A percentile compares a stretch with the other conserved stretches of the same genome.
These are phyloP conservation scores for Pichia sporocuriosa DNA, from an alignment of 805 yeast species.

Conservation along the genomic window DNA sequence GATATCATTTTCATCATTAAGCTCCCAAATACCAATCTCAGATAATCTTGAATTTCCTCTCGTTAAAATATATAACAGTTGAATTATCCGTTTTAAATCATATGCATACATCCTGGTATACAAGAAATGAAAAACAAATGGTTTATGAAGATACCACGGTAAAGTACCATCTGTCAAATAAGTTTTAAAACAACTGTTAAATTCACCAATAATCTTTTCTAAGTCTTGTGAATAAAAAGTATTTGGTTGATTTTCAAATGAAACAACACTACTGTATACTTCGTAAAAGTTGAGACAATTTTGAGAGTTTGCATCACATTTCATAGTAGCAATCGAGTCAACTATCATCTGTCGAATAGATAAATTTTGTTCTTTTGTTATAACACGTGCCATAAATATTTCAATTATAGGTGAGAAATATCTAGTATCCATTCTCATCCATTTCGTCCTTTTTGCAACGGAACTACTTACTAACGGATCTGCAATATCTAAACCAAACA, in stretches of 20 bases:
- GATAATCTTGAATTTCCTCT: not conserved
- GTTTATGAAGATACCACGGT: constrained; percentile 1
- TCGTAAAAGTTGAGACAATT: not conserved
- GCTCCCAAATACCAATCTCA: constrained; percentile 12
- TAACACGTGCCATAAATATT: constrained; percentile 2
- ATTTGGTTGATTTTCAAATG: not conserved
- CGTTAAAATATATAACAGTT: constrained; percentile 4
- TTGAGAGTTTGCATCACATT: not conserved
- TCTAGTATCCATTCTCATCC: constrained; percentile 9
- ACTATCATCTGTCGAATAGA: constrained; percentile 1
- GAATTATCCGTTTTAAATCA: not conserved
- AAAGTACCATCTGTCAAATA: not conserved
- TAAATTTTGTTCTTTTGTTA: not conserved
- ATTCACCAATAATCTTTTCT: not conserved
- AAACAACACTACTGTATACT: not conserved
- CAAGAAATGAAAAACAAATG: constrained; percentile 5
- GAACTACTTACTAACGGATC: not conserved
- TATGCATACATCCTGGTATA: constrained; percentile 1
- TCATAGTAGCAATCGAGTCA: constrained; percentile 4
- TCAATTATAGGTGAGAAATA: constrained; percentile 5
- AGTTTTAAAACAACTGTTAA: not conserved
- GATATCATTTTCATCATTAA: not conserved
- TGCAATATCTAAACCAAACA: constrained; percentile 1
- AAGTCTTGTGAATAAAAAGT: not conserved
- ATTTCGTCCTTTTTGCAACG: not conserved